Base-by-base conservation (phyloP, 2,329 filamentous ascomycete genomes). In the Trichoderma atrobrunneum region DNA sequence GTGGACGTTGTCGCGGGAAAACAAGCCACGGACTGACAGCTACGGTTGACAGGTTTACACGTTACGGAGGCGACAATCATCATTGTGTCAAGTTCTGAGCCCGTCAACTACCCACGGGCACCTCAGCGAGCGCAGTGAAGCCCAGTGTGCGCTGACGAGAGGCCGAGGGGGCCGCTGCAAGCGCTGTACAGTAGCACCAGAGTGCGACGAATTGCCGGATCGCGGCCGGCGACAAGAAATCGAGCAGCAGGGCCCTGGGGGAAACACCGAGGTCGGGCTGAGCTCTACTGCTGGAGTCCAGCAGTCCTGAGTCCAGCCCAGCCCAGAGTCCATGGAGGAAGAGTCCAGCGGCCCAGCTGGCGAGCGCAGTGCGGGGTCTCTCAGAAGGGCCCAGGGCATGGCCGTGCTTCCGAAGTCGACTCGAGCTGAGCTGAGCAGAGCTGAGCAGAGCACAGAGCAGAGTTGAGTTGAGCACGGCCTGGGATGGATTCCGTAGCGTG, bases 281-380 rank as follows among this genome's bases (percentile, higher is more conserved):
- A 51, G 43, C 43, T 21, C 12, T 2, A 12, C 28, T 56, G 39
- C 61, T 57, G 26, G 39, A 51, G 59, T 43, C 30, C 24, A 70
- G 67, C 67, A 30, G 36, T 12, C 43, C 43, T n/a, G 43, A 51
- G 63, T 21, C 34, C 56, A 68, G 63, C 30, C 34, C 56, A 68
- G 56, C 16, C 8, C 43, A 64, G 59, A 48, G 43, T 48, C 39
- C 39, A 48, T 2, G 39, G 18, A 30, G 3, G 30, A 36, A 36
- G 43, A 48, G 63, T 48, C 34, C 54, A 60, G 54, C 3, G 54
- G 36, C 26, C 51, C 24, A 30, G 34, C 64, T 51, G 48, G 48
- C 28, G 51, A 59, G 51, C 32, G 67, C 68, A 59, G 60, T 71
- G 68, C 60, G 68, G 68, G 68, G 68, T 71, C 63, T 56, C 21